phyloP scores from a whole-genome alignment of 257 asterid genomes.

The Ophiorrhiza pumila region DNA sequence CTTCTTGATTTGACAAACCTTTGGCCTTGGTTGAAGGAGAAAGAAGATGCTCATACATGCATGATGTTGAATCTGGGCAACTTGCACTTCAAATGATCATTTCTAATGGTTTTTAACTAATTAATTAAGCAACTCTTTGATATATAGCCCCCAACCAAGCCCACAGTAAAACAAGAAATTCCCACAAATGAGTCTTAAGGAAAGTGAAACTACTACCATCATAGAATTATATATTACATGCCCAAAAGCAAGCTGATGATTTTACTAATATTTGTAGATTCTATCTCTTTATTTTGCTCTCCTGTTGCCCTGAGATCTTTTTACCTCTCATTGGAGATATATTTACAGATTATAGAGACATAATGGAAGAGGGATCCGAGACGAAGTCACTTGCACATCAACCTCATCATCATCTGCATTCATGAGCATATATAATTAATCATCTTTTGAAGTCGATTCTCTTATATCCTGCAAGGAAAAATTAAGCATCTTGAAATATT shows the following conservation, averaged over 20 bases:
- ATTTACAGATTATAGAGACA: no score
- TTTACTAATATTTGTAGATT: not conserved
- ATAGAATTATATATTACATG: not conserved
- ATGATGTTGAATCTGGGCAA: slow-evolving; percentile 10
- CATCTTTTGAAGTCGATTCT: no score
- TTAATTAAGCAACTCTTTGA: not conserved
- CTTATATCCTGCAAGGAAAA: no score
- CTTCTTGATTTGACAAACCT: slow-evolving; percentile 5
- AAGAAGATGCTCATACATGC: slow-evolving; percentile 20
- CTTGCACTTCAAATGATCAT: not conserved
- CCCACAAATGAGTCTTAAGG: not conserved
- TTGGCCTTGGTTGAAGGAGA: slow-evolving; percentile 15
- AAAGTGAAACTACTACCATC: slow-evolving; percentile 8
- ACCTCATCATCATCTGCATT: no score
- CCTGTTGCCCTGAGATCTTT: slow-evolving; percentile 1
- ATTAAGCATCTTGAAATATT: no score
- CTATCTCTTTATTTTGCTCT: slow-evolving; percentile 4
- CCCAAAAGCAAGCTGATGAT: not conserved
- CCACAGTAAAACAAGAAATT: slow-evolving; percentile 3
- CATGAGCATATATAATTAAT: no score
- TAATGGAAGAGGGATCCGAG: slow-evolving; percentile 5
- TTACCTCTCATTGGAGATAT: not conserved
- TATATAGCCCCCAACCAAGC: slow-evolving; percentile 7
- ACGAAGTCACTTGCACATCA: not conserved
- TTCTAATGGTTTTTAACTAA: not conserved